Evolutionary conservation across 2,329 filamentous ascomycete species (phyloP), one percentile per base, ranked within the genome.

Genomic region (Leptographium wingfieldii): DNA sequence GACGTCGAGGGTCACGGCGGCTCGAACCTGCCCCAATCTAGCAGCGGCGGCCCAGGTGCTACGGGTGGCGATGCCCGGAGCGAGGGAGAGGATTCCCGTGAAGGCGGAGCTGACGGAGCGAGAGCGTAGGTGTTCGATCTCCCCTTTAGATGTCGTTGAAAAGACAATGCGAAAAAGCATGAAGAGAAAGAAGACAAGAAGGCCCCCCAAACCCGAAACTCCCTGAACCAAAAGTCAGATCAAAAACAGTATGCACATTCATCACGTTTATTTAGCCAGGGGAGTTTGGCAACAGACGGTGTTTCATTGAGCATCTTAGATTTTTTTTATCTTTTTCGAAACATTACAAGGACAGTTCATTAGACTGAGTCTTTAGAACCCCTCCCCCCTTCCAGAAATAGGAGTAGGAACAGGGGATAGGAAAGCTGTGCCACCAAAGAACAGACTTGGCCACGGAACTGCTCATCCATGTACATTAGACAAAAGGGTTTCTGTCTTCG

Each of bases 21-120:
- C 68, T 72, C 80, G 63, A 76, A 77, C 69, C 74, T 83, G 67
- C 80, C 82, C 67, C 78, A 78, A 65, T 86, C 84, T 66, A 91
- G 91, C 62, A 92, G 92, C 65, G 92, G 92, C 62, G 92, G 91
- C 40, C 77, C 88, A 60, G 91, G 82, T 73, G 92, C 92, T 58
- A 96, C 92, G 3, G 92, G 92, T 60, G 92, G 92, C 64, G 92
- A 99, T 71, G 77, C 96, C 67, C 84, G 92, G 73, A 86, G 95
- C 73, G 94, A 97, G 73, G 94, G 94, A 61, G 85, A 90, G 72
- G 85, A 84, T 66, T 84, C 92, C 65, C 82, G 95, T 76, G 91
- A 96, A 74, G 94, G 92, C 62, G 94, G 95, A 71, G 90, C 90
- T 67, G 94, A 97, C 75, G 94, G 95, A 70, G 95, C 90, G 76